These are phyloP conservation scores for Tanozyma kutaoensis DNA, from an alignment of 805 yeast species.

Conservation along the genomic window DNA sequence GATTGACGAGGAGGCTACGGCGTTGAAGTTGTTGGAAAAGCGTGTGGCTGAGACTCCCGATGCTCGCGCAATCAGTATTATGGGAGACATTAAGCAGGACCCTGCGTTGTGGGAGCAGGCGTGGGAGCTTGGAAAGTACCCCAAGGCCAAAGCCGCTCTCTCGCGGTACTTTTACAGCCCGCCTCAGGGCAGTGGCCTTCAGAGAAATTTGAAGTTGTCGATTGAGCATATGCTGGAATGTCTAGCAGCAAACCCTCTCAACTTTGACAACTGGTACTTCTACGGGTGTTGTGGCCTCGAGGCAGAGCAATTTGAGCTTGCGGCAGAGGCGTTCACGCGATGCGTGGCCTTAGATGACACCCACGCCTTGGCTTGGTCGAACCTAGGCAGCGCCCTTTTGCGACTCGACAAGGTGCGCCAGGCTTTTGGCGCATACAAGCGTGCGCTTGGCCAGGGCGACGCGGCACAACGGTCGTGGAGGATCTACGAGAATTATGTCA, in stretches of 20 bases:
- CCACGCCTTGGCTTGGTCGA: slow-evolving; percentile 81
- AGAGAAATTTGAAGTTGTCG: slow-evolving; percentile 38
- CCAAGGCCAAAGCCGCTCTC: slow-evolving; percentile 76
- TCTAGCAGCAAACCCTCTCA: slow-evolving; percentile 57
- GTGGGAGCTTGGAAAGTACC: slow-evolving; percentile 76
- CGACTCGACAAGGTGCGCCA: slow-evolving; percentile 53
- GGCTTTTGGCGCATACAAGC: slow-evolving; percentile 74
- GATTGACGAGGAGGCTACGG: slow-evolving; percentile 58
- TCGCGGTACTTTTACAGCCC: slow-evolving; percentile 62
- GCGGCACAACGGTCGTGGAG: slow-evolving; percentile 68
- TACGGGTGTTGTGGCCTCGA: slow-evolving; percentile 88
- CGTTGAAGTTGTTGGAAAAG: slow-evolving; percentile 41
- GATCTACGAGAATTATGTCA: slow-evolving; percentile 77
- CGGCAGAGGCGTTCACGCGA: slow-evolving; percentile 85
- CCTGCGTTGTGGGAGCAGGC: slow-evolving; percentile 71
- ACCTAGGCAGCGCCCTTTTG: slow-evolving; percentile 70
- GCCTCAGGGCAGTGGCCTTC: slow-evolving; percentile 38
- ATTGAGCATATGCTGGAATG: slow-evolving; percentile 65
- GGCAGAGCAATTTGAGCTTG: slow-evolving; percentile 51
- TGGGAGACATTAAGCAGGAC: slow-evolving; percentile 76
- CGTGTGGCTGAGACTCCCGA: slow-evolving; percentile 54
- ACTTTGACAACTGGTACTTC: slow-evolving; percentile 76
- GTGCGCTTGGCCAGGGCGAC: slow-evolving; percentile 60
- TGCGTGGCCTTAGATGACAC: slow-evolving; percentile 79
- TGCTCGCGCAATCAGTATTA: slow-evolving; percentile 69